These are phyloP conservation scores for Hysterium pulicare DNA, from an alignment of 2,329 filamentous ascomycete genomes.

Conservation along the genomic window DNA sequence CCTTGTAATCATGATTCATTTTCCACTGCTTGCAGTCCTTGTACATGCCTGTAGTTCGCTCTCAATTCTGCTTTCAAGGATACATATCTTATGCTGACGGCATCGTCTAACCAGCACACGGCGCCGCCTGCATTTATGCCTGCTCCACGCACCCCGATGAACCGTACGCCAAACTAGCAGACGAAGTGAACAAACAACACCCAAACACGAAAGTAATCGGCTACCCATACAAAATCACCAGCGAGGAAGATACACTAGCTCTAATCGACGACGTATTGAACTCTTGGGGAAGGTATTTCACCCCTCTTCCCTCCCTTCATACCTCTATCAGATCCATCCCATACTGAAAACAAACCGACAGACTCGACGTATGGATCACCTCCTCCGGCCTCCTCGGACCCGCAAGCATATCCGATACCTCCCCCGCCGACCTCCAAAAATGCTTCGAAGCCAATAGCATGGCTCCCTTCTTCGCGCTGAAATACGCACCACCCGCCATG, in stretches of 20 bases:
- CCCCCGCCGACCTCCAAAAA: conserved; percentile 53
- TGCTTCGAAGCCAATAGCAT: conserved; percentile 60
- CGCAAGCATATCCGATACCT: conserved; percentile 54
- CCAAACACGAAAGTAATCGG: conserved; percentile 60
- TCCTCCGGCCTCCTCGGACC: conserved; percentile 58
- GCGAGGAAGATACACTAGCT: conserved; percentile 58
- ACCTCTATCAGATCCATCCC: not conserved
- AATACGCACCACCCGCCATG: conserved; percentile 64
- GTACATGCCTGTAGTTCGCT: not conserved
- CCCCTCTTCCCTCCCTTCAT: not conserved
- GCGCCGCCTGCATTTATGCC: conserved; percentile 62
- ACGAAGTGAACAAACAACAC: conserved; percentile 38
- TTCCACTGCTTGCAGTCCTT: not conserved
- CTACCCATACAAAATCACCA: conserved; percentile 58
- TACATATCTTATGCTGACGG: too few relatives aligned
- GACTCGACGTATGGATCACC: conserved; percentile 57
- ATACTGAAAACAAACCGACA: not conserved
- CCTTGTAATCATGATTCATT: not conserved
- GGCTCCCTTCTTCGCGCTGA: conserved; percentile 63
- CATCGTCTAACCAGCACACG: too few relatives aligned
- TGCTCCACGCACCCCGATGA: conserved; percentile 47
- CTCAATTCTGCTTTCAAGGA: too few relatives aligned
- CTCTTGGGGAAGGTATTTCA: conserved; percentile 46
- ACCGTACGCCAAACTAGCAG: conserved; percentile 42
- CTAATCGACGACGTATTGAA: conserved; percentile 64